These are phyloP conservation scores for Termitomyces sp. DNA, from an alignment of 768 basidiomycete species.

Conservation along the genomic window DNA sequence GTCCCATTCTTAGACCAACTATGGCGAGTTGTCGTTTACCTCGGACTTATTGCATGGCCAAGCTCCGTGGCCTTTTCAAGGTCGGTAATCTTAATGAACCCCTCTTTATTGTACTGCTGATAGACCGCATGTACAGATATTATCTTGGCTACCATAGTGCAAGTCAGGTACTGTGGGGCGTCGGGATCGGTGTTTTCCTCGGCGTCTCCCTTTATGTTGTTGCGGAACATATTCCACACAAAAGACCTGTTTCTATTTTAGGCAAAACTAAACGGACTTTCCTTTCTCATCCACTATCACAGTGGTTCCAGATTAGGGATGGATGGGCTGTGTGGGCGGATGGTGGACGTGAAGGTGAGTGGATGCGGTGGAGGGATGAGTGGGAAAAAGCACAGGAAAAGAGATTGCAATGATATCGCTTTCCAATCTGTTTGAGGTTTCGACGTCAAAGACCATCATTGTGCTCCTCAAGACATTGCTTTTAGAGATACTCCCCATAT, in stretches of 20 bases:
- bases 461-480: neutral
- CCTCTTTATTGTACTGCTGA: neutral
- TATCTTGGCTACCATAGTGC: slow-evolving; percentile 70
- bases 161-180: slow-evolving; percentile 74
- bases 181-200: slow-evolving; percentile 54
- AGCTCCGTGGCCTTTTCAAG: slow-evolving; percentile 74
- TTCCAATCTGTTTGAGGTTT: neutral
- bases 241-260: slow-evolving; percentile 47
- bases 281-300: slow-evolving; percentile 52
- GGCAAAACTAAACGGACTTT: slow-evolving; percentile 46
- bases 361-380: slow-evolving; percentile 57
- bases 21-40: slow-evolving; percentile 45
- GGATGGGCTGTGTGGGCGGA: slow-evolving; percentile 82
- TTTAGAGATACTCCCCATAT: neutral
- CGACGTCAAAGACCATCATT: neutral
- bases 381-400: slow-evolving; percentile 41
- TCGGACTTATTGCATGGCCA: slow-evolving; percentile 52
- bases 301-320: slow-evolving; percentile 71
- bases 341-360: slow-evolving; percentile 72
- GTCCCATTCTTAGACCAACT: slow-evolving; percentile 44
- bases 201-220: slow-evolving; percentile 53
- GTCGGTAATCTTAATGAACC: slow-evolving; percentile 30
- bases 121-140: slow-evolving; percentile 43
- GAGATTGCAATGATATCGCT: slow-evolving; percentile 13
- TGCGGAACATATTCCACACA: slow-evolving; percentile 55